Evolutionary conservation across 2,329 filamentous ascomycete genomes (phyloP).

Genomic region (Aureobasidium sp.): DNA sequence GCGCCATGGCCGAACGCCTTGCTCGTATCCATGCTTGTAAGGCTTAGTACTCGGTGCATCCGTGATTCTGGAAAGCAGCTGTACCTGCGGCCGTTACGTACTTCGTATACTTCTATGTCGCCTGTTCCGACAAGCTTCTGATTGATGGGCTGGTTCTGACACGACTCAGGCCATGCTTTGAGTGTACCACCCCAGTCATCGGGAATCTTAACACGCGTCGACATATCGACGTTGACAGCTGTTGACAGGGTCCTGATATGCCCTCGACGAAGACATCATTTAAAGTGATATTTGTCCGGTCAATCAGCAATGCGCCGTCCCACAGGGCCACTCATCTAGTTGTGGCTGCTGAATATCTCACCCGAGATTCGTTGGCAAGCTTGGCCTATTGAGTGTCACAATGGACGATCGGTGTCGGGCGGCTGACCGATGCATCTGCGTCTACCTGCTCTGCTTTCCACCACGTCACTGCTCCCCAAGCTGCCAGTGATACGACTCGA

Average conservation of each 20-base stretch:
- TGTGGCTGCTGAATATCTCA: not conserved
- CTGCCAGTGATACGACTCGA: no score
- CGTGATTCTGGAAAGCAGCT: constrained; percentile 1
- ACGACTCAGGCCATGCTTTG: not conserved
- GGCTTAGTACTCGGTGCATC: not conserved
- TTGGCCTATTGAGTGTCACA: not conserved
- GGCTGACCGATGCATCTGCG: no score
- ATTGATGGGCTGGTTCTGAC: not conserved
- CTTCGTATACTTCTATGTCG: not conserved
- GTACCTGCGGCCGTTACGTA: not conserved
- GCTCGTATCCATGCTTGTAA: not conserved
- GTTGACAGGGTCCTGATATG: not conserved
- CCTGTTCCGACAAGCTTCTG: not conserved
- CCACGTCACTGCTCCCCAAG: no score
- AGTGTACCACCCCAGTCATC: not conserved
- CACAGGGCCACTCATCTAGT: not conserved
- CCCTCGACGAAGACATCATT: not conserved
- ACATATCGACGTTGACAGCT: not conserved
- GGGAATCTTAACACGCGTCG: no score
- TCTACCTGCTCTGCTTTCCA: no score
- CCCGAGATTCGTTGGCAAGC: not conserved
- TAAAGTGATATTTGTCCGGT: not conserved
- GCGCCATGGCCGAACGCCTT: not conserved
- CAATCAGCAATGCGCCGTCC: not conserved
- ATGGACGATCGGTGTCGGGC: not conserved